Base-by-base conservation (phyloP, 805 yeast genomes). In the Wilhelminamyces savonicus region DNA sequence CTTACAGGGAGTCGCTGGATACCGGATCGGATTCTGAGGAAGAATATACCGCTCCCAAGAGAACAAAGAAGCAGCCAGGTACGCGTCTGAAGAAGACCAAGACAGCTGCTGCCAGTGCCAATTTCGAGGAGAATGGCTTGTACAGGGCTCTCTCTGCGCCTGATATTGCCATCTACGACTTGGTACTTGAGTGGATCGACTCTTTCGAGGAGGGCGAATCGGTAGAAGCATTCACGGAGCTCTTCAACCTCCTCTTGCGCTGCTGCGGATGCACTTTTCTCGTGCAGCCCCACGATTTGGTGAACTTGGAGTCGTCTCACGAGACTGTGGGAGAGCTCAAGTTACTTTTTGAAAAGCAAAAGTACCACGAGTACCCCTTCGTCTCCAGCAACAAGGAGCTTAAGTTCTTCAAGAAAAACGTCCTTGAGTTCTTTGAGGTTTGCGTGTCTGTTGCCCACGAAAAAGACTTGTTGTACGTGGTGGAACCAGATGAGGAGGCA, bases 321-420 rank as follows among this genome's bases (percentile, higher is more conserved):
- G 82, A 78, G 21, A 83, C 95, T 0, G 71, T 84, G 7, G 76
- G 70, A 4, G 95, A 85, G 51, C 55, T 87, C 16, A 82, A 82
- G 37, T 61, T 74, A 13, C 56, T 72, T 26, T 82, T 83, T 41
- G 62, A 69, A 31, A 59, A 62, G 10, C 88, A 82, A 51, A 64
- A 65, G 30, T 47, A 63, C 22, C 88, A 81, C 44, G 92, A 83
- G 41, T 83, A 74, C 40, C 86, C 88, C 7, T 64, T 85, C 32
- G 38, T 62, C 11, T 65, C 81, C 12, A 76, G 69, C 34, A 69
- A 70, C 35, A 49, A 59, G 47, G 31, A 62, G 44, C 35, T 74
- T 40, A 66, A 59, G 40, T 62, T 65, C 30, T 74, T 84, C 46
- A 71, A 70, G 21, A 34, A 55, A 26, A 77, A 77, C 44, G 71